These are phyloP conservation scores for Entoloma clypeatum DNA, from an alignment of 1,284 basidiomycete species.

Conservation along the genomic window DNA sequence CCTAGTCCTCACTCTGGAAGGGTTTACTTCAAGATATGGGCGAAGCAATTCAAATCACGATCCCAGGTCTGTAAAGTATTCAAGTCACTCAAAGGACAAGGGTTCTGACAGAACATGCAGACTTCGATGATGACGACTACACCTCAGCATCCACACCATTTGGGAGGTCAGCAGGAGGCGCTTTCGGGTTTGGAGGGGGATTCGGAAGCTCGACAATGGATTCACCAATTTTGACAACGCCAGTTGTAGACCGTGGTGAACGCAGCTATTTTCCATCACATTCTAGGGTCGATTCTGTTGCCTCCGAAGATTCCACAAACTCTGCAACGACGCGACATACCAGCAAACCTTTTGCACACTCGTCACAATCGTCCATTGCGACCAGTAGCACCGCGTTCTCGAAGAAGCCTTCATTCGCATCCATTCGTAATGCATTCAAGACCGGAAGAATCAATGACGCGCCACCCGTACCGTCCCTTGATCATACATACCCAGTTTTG, in stretches of 20 bases:
- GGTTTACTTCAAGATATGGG: slow-evolving; percentile 28
- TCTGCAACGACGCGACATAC: slow-evolving; percentile 50
- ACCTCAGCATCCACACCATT: slow-evolving; percentile 61
- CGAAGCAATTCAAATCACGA: slow-evolving; percentile 74
- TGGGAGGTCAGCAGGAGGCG: slow-evolving; percentile 31
- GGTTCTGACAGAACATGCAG: slow-evolving; percentile 33
- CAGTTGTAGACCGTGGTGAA: slow-evolving; percentile 48
- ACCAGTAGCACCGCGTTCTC: slow-evolving; percentile 53
- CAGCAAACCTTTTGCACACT: slow-evolving; percentile 57
- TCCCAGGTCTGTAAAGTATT: slow-evolving; percentile 60
- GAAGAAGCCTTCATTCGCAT: slow-evolving; percentile 84
- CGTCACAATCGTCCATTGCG: slow-evolving; percentile 65
- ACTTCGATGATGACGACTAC: slow-evolving; percentile 72
- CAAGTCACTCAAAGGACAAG: too few species aligned
- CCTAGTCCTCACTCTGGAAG: not conserved
- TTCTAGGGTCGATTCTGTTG: slow-evolving; percentile 68
- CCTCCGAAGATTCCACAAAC: slow-evolving; percentile 62
- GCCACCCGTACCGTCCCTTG: slow-evolving; percentile 66
- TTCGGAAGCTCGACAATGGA: slow-evolving; percentile 53
- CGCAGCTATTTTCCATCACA: slow-evolving; percentile 64
- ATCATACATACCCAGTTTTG: slow-evolving; percentile 63
- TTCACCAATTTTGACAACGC: slow-evolving; percentile 60
- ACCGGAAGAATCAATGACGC: slow-evolving; percentile 53
- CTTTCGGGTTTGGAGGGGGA: slow-evolving; percentile 38
- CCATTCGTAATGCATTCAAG: slow-evolving; percentile 87